Evolutionary conservation across 495 filamentous ascomycete species (phyloP), one percentile per base, ranked within the genome.

Genomic region (Aspergillus taichungensis): DNA sequence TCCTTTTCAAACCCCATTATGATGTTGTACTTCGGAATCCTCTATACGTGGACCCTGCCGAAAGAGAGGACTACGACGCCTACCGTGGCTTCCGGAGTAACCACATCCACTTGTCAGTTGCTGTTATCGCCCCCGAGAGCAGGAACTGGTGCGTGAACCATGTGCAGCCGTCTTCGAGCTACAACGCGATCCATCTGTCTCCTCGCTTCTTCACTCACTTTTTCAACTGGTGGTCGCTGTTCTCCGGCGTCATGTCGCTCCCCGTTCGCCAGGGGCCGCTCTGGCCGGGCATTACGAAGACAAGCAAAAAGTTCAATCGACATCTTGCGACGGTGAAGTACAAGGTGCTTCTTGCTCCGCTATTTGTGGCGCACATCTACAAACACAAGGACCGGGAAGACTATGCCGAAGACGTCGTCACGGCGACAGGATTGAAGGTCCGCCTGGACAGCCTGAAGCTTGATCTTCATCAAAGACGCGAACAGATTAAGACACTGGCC

Each of bases 261-360:
- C 92, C 92, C 24, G 84, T 98, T 44, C 84, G 92, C 0, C 92
- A 98, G 63, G 92, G 92, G 7, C 75, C 74, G 29, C 73, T 98
- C 9, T 98, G 87, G 79, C 92, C 89, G 10, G 90, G 87, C 7
- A 70, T 85, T 38, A 90, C 95, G 39, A 97, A 95, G 67, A 90
- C 88, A 32, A 95, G 86, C 67, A 98, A 97, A 69, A 98, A 98
- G 61, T 97, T 98, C 63, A 91, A 90, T 28, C 81, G 94, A 38
- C 92, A 98, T 66, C 70, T 98, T 43, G 91, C 88, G 6, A 97
- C 94, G 8, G 87, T 98, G 68, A 97, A 98, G 68, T 97, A 98
- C 65, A 95, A 89, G 51, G 64, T 98, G 34, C 77, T 95, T 6
- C 71, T 98, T 10, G 92, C 94, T 2, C 92, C 92, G 1, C 70